Evolutionary conservation across 164 flowering plant species (phyloP).

Genomic region (Amborella trichopoda): DNA sequence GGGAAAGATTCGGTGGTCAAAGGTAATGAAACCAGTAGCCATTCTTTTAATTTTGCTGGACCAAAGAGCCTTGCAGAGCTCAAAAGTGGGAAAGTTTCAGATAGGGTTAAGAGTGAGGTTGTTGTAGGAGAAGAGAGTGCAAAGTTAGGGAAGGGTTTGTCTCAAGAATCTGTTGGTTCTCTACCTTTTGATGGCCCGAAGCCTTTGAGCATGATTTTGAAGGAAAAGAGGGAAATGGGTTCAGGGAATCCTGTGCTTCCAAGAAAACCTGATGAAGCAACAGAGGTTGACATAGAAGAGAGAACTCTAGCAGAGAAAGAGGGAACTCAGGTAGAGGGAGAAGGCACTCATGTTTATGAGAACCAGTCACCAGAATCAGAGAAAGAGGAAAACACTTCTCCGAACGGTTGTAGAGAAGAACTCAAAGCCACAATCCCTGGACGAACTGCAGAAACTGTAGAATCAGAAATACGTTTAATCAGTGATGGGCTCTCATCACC

Average conservation of each 20-base stretch:
- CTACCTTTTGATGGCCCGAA: slow-evolving; percentile 75
- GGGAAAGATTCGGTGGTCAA: slow-evolving; percentile 24
- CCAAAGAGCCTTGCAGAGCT: slow-evolving; percentile 63
- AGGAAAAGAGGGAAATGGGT: slow-evolving; percentile 51
- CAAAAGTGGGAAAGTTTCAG: slow-evolving; percentile 21
- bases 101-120: slow-evolving; percentile 13
- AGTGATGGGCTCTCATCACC: slow-evolving; percentile 11
- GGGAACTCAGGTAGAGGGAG: slow-evolving; percentile 3
- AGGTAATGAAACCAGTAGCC: too few species aligned
- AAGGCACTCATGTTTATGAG: neutral
- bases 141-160: slow-evolving; percentile 12
- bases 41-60: slow-evolving; percentile 22
- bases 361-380: neutral
- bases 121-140: slow-evolving; percentile 22
- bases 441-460: slow-evolving; percentile 4
- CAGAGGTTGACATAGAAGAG: slow-evolving; percentile 15
- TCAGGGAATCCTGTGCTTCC: slow-evolving; percentile 15
- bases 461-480: slow-evolving; percentile 1
- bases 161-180: slow-evolving; percentile 26
- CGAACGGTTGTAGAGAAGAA: slow-evolving; percentile 13
- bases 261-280: too few species aligned
- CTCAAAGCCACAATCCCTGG: slow-evolving; percentile 6
- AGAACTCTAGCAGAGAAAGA: slow-evolving; percentile 8
- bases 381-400: slow-evolving; percentile 8
- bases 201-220: slow-evolving; percentile 68